Evolutionary conservation across 2,329 filamentous ascomycete genomes (phyloP), one percentile per base, ranked within the genome.

Genomic region (Pseudogymnoascus sp.): DNA sequence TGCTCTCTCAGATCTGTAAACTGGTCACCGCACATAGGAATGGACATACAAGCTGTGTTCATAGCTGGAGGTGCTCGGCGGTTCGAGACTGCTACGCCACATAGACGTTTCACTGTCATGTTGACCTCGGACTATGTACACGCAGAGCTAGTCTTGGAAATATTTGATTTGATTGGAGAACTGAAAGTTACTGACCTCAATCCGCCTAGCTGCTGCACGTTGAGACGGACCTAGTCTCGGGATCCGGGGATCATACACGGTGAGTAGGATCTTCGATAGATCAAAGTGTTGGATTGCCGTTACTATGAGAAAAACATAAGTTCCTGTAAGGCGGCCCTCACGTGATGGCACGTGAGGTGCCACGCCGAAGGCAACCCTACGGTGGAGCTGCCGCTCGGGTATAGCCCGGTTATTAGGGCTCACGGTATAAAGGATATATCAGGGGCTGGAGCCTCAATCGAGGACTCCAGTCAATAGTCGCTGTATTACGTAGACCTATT

Each of bases 241-340:
- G 14, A 68, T 63, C 11, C 67, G 65, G 0, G 77, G 77, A 41
- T 78, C 72, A 49, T 78, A 75, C 4, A 76, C 74, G 1, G 69
- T 70, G 0, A 69, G 71, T 6, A 79, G 66, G 29, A 79, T 77
- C 10, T 72, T 68, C 0, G 75, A 69, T 10, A 78, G 70, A 60
- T 76, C 73, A 55, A 75, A 76, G 63, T 78, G 74, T 61, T 77
- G 75, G 49, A 76, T 68, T 0, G 73, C 77, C 2, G 74, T 73
- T 1, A 74, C 23, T 26, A 26, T 26, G 23, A 26, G 23, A 26
- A 26, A 26, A 26, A 26, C 3, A 26, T 26, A 26, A 26, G 23
- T 26, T 26, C 23, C 2, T n/a, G n/a, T n/a, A n/a, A n/a, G n/a
- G n/a, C n/a, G n/a, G n/a, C n/a, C n/a, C n/a, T n/a, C n/a, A n/a